A percentile compares a stretch with the other conserved stretches of the same genome.
These are phyloP conservation scores for Hypoxylon sp. DNA, from an alignment of 2,329 filamentous ascomycete species.

Conservation along the genomic window DNA sequence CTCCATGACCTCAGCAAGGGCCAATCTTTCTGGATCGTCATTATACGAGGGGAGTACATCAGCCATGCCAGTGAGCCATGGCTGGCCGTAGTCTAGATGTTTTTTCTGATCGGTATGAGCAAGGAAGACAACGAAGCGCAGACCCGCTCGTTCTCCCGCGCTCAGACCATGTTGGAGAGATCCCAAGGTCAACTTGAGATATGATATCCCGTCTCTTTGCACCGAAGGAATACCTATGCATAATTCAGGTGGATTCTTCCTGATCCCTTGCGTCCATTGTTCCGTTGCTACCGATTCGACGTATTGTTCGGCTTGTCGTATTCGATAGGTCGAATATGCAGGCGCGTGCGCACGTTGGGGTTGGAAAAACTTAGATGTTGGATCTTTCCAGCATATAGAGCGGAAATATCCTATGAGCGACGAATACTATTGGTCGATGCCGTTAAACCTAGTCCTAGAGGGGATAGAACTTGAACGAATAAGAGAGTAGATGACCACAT, in stretches of 20 bases:
- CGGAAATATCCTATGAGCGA: slow-evolving; percentile 41
- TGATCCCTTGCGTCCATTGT: background rate
- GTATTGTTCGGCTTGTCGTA: slow-evolving; percentile 39
- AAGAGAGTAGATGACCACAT: background rate
- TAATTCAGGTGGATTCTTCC: slow-evolving; percentile 32
- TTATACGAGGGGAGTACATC: slow-evolving; percentile 46
- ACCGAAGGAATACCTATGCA: slow-evolving; percentile 48
- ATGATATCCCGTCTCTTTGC: slow-evolving; percentile 44
- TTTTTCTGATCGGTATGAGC: slow-evolving; percentile 45
- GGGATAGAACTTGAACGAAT: background rate
- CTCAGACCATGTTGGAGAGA: slow-evolving; percentile 46
- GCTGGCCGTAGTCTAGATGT: slow-evolving; percentile 42
- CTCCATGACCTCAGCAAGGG: slow-evolving; percentile 25
- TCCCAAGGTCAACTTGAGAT: slow-evolving; percentile 45
- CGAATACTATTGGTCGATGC: slow-evolving; percentile 32
- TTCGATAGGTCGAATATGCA: slow-evolving; percentile 44
- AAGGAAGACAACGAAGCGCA: slow-evolving; percentile 48
- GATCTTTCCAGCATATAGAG: slow-evolving; percentile 46
- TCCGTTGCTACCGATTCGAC: slow-evolving; percentile 23
- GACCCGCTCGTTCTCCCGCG: slow-evolving; percentile 29
- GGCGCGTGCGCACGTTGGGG: slow-evolving; percentile 38
- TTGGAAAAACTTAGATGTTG: slow-evolving; percentile 48
- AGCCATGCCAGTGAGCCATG: slow-evolving; percentile 45
- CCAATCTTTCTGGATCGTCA: slow-evolving; percentile 32
- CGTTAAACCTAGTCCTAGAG: slow-evolving; percentile 8